These are phyloP conservation scores for Stentor roeselii DNA, from an alignment of 73 alveolate genomes.

Conservation along the genomic window DNA sequence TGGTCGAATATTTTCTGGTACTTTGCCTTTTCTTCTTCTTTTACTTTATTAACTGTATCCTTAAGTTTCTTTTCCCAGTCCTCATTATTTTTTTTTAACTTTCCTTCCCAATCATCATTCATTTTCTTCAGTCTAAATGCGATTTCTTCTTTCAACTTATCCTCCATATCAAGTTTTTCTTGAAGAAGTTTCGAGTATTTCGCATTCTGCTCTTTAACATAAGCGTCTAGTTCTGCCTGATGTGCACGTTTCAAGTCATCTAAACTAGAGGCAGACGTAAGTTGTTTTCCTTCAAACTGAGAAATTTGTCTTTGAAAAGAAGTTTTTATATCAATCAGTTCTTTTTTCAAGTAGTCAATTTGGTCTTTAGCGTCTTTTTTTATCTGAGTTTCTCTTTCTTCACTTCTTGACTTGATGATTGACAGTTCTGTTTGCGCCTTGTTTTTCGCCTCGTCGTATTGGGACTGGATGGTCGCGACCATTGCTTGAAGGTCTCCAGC, in stretches of 20 bases:
- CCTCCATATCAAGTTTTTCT: slow-evolving; percentile 74
- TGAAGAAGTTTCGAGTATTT: slow-evolving; percentile 64
- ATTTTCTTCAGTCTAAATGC: slow-evolving; percentile 40
- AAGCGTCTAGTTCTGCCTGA: slow-evolving; percentile 72
- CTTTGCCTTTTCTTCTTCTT: slow-evolving; percentile 44
- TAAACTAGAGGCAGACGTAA: slow-evolving; percentile 35
- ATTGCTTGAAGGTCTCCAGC: slow-evolving; percentile 45
- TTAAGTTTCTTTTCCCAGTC: slow-evolving; percentile 50
- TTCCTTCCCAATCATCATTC: slow-evolving; percentile 41
- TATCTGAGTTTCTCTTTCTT: slow-evolving; percentile 60
- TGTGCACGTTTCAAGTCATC: slow-evolving; percentile 66
- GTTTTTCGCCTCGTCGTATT: slow-evolving; percentile 56
- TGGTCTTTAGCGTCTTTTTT: slow-evolving; percentile 53
- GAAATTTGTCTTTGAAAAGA: slow-evolving; percentile 53
- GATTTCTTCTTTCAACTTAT: slow-evolving; percentile 48
- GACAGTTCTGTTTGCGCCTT: slow-evolving; percentile 53
- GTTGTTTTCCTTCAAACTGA: slow-evolving; percentile 43
- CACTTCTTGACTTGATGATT: slow-evolving; percentile 43
- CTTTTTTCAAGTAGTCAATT: slow-evolving; percentile 46
- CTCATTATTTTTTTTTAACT: slow-evolving; percentile 25
- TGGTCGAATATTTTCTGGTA: slow-evolving; percentile 30
- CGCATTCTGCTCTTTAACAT: slow-evolving; percentile 64
- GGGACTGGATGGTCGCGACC: slow-evolving; percentile 45
- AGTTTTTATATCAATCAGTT: slow-evolving; percentile 57
- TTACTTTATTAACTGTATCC: slow-evolving; percentile 28